Evolutionary conservation across 257 asterid genomes (phyloP), one percentile per base, ranked within the genome.

Genomic region (Osmanthus fragrans): DNA sequence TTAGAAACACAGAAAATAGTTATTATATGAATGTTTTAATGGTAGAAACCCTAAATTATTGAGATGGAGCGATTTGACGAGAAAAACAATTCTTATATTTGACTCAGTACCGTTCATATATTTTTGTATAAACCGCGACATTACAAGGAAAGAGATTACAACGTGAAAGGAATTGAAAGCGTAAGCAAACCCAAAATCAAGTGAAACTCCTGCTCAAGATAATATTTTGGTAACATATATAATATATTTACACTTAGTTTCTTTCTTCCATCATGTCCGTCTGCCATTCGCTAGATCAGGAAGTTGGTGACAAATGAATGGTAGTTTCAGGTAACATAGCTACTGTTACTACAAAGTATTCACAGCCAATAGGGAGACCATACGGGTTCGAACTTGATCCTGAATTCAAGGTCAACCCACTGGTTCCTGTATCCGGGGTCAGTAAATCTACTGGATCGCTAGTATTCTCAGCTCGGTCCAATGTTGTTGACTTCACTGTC

Each of bases 261-360:
- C 94, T 81, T 77, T 84, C 96, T 92, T 91, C 97, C 98, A 85
- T 94, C 98, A 94, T 83, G 81, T 94, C 98, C 80, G 71, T 87
- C 75, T 69, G 86, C 87, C 86, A 75, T 80, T 85, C 83, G 86
- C 92, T 82, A 91, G 96, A 93, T 91, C 97, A 92, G 97, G 94
- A 91, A 93, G 97, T 74, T 77, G 92, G 75, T 34, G 89, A 84
- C 63, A 95, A 90, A 87, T 84, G 94, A 90, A 89, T 89, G 56
- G 72, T 54, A 45, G 94, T 87, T 76, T 90, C 97, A 63, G 97
- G 99, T 85, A 95, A 85, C 98, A 95, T 90, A 69, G 99, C 97
- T 73, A 93, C 86, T 51, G 97, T 95, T 79, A 95, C 98, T 67
- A 91, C 76, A 72, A 92, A 96, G 89, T 90, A 96, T 83, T 93